phyloP scores from a whole-genome alignment of 2,329 filamentous ascomycete genomes.

The Fusarium continuum region DNA sequence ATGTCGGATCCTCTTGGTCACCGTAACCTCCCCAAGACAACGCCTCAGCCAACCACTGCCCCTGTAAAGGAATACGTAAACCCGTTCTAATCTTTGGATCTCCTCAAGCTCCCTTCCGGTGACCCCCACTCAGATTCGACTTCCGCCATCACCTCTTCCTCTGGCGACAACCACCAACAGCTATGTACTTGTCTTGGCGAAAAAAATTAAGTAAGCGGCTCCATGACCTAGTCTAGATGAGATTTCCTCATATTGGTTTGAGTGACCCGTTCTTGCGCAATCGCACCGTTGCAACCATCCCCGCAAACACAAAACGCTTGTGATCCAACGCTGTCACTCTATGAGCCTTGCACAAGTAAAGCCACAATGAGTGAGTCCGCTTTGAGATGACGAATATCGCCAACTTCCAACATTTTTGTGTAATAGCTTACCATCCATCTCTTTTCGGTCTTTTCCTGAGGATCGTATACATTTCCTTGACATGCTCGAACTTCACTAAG shows the following conservation, averaged over 20 bases:
- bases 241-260: constrained; percentile 42
- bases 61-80: constrained; percentile 21
- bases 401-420: background rate
- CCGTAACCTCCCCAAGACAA: background rate
- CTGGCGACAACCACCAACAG: constrained; percentile 12
- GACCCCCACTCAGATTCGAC: constrained; percentile 23
- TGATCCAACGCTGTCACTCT: constrained; percentile 66
- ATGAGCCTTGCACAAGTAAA: constrained; percentile 61
- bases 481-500: too few species aligned
- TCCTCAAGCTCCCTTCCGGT: background rate
- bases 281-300: constrained; percentile 54
- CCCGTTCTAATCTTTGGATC: background rate
- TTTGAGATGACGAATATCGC: constrained; percentile 46
- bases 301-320: constrained; percentile 57
- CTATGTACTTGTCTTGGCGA: background rate
- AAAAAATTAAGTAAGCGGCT: background rate
- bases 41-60: constrained; percentile 2
- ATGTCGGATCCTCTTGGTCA: constrained; percentile 19
- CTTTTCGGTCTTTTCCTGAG: background rate
- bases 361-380: constrained; percentile 64
- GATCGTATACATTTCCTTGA: background rate
- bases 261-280: constrained; percentile 53
- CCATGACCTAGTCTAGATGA: background rate
- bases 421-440: background rate
- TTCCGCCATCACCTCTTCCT: constrained; percentile 4